phyloP scores from a whole-genome alignment of 2,329 filamentous ascomycete species.

The Ceratocystis colombiana region DNA sequence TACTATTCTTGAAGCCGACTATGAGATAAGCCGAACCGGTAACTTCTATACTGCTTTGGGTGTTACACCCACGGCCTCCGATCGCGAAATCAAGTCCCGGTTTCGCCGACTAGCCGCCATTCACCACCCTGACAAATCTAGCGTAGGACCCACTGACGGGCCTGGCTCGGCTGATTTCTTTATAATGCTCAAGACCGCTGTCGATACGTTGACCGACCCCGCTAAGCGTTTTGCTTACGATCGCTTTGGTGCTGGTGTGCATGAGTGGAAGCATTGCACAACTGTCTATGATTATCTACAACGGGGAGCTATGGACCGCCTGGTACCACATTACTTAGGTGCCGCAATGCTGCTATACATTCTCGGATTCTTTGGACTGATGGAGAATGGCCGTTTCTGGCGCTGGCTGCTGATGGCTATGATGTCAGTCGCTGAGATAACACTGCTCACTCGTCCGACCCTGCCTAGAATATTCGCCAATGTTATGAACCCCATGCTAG shows the following conservation, averaged over 20 bases:
- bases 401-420: conserved; percentile 49
- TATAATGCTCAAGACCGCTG: conserved; percentile 70
- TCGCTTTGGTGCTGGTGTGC: conserved; percentile 66
- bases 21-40: conserved; percentile 58
- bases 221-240: conserved; percentile 79
- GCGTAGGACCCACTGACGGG: conserved; percentile 29
- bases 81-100: conserved; percentile 68
- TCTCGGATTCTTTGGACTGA: conserved; percentile 54
- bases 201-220: conserved; percentile 71
- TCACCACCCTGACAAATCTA: conserved; percentile 75
- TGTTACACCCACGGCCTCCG: conserved; percentile 56
- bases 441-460: conserved; percentile 45
- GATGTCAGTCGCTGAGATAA: conserved; percentile 48
- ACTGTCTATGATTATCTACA: conserved; percentile 65
- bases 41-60: conserved; percentile 73
- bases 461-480: conserved; percentile 39
- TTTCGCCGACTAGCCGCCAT: conserved; percentile 66
- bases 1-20: conserved; percentile 86
- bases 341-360: conserved; percentile 50
- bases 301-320: conserved; percentile 49
- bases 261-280: conserved; percentile 54
- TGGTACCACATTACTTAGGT: conserved; percentile 51
- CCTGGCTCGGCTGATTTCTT: conserved; percentile 45
- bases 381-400: conserved; percentile 57
- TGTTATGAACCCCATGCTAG: conserved; percentile 39